Evolutionary conservation across 768 basidiomycete genomes (phyloP).

Genomic region (Filobasidium floriforme): DNA sequence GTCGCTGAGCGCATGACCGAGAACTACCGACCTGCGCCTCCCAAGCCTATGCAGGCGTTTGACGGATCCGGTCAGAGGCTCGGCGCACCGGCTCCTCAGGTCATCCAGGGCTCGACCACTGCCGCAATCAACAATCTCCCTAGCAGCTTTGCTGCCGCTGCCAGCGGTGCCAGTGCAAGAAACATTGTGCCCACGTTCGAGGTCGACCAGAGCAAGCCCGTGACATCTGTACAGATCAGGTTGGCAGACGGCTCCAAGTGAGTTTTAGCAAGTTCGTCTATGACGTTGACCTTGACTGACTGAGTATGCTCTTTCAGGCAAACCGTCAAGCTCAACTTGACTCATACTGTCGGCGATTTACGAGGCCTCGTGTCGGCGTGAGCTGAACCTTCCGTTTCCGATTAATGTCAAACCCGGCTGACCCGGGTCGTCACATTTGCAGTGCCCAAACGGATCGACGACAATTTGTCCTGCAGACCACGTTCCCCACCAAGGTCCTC

Average conservation of each 20-base stretch:
- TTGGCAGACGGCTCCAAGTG: constrained; percentile 84
- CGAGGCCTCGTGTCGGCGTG: constrained; percentile 84
- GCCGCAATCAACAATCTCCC: constrained; percentile 23
- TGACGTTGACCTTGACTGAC: neutral
- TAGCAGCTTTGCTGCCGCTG: constrained; percentile 24
- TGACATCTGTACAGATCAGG: constrained; percentile 81
- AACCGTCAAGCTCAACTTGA: constrained; percentile 78
- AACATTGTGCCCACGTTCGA: constrained; percentile 56
- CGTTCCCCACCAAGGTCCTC: constrained; percentile 73
- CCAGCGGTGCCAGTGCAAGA: constrained; percentile 26
- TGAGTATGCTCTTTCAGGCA: constrained; percentile 50
- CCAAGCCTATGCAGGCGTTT: constrained; percentile 53
- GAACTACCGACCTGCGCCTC: constrained; percentile 60
- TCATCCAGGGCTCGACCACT: constrained; percentile 19
- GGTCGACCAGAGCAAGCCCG: constrained; percentile 73
- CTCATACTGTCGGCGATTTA: constrained; percentile 78
- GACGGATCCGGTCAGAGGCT: constrained; percentile 70
- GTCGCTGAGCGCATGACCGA: constrained; percentile 64
- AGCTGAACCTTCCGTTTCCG: constrained; percentile 47
- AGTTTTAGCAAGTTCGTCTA: neutral
- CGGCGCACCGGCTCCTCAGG: constrained; percentile 63
- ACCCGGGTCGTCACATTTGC: neutral
- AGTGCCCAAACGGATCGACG: constrained; percentile 59
- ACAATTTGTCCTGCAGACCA: constrained; percentile 71
- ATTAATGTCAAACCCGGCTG: neutral